A percentile compares a stretch with the other conserved stretches of the same genome.
Conservation (phyloP, 805 yeast species). For the Pichia sporocuriosa region DNA sequence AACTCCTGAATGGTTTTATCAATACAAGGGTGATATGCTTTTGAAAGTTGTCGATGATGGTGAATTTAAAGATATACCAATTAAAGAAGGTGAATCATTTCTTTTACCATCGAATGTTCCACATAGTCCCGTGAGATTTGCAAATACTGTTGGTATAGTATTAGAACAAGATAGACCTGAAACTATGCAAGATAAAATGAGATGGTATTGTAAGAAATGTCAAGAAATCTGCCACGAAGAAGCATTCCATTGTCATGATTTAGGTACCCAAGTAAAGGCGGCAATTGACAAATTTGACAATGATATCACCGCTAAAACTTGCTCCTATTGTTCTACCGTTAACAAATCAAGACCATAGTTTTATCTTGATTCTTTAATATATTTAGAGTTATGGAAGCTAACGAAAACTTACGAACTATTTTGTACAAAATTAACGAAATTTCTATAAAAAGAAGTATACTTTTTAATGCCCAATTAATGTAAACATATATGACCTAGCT, state of each 20-base stretch:
- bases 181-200: slow-evolving; percentile 59
- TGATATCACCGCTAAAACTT: slow-evolving; percentile 59
- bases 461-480: no score
- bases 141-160: slow-evolving; percentile 81
- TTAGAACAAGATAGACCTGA: slow-evolving; percentile 87
- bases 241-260: slow-evolving; percentile 67
- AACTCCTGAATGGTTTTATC: slow-evolving; percentile 91
- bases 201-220: slow-evolving; percentile 86
- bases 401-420: no score
- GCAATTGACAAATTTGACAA: slow-evolving; percentile 69
- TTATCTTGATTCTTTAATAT: neutral
- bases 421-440: no score
- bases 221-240: slow-evolving; percentile 56
- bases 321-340: slow-evolving; percentile 65
- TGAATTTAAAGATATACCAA: slow-evolving; percentile 63
- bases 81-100: slow-evolving; percentile 84
- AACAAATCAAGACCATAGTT: slow-evolving; percentile 58
- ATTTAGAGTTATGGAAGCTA: no score
- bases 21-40: slow-evolving; percentile 80
- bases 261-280: slow-evolving; percentile 85
- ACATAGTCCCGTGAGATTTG: slow-evolving; percentile 83
- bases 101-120: slow-evolving; percentile 80
- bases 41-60: slow-evolving; percentile 78
- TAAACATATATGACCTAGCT: no score
- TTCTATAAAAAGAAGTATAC: no score